phyloP scores from a whole-genome alignment of 2,329 filamentous ascomycete genomes.

The Colletotrichum tropicicola region DNA sequence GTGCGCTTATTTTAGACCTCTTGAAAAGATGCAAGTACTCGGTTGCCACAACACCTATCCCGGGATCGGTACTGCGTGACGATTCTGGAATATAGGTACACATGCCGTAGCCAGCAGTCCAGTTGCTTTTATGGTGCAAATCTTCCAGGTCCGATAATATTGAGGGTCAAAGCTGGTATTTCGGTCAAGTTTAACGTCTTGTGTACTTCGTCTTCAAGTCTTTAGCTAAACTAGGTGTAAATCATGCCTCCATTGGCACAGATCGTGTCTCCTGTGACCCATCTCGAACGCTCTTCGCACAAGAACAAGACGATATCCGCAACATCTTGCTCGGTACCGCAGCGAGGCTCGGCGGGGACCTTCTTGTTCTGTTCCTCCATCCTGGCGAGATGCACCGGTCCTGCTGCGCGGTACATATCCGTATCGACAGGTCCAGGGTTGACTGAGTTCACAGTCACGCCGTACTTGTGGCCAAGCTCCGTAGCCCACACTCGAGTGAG shows the following conservation, averaged over 20 bases:
- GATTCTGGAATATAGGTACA: too few relatives aligned
- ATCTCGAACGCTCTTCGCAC: slow-evolving; percentile 15
- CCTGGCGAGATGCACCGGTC: slow-evolving; percentile 2
- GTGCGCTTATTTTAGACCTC: too few relatives aligned
- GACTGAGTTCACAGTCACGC: slow-evolving; percentile 41
- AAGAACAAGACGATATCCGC: slow-evolving; percentile 21
- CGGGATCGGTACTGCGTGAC: too few relatives aligned
- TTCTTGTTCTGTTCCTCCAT: slow-evolving; percentile 19
- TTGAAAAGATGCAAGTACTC: too few relatives aligned
- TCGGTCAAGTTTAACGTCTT: too few relatives aligned
- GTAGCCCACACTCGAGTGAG: slow-evolving; percentile 40
- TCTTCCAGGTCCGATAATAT: too few relatives aligned
- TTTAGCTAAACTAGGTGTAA: background rate
- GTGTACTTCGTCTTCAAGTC: too few relatives aligned
- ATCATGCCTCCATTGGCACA: slow-evolving; percentile 23
- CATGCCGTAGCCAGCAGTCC: too few relatives aligned
- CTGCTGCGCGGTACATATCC: slow-evolving; percentile 23
- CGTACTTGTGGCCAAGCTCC: slow-evolving; percentile 40
- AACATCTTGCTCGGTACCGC: slow-evolving; percentile 10
- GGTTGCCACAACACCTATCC: too few relatives aligned
- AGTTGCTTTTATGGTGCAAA: too few relatives aligned
- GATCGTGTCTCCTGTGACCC: slow-evolving; percentile 21
- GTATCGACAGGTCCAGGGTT: slow-evolving; percentile 42
- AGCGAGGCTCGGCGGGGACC: slow-evolving; percentile 17
- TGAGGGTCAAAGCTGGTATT: too few relatives aligned